These are phyloP conservation scores for Lotus japonicus DNA, from an alignment of 306 rosid genomes.

Conservation along the genomic window DNA sequence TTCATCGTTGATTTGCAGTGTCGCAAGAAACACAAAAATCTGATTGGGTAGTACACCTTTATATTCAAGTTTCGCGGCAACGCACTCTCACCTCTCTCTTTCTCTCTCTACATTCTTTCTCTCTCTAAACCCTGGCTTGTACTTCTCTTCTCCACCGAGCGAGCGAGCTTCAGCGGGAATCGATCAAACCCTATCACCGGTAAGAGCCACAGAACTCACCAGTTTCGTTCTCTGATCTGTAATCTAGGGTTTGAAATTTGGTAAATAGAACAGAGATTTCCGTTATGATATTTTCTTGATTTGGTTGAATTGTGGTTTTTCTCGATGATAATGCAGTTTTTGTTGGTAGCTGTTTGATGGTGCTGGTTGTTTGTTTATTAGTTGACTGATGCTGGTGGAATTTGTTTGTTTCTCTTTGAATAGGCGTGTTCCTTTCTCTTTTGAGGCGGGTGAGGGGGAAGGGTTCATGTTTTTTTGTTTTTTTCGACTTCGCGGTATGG, in stretches of 20 bases:
- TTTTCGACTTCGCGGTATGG: neutral
- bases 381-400: neutral
- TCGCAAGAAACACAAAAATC: neutral
- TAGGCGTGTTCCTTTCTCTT: neutral
- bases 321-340: neutral
- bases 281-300: constrained; percentile 9
- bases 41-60: constrained; percentile 25
- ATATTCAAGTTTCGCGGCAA: constrained; percentile 94
- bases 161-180: neutral
- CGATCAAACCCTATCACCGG: constrained; percentile 37
- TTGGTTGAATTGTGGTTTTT: neutral
- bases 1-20: constrained; percentile 9
- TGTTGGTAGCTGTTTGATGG: neutral
- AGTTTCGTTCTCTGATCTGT: constrained; percentile 37
- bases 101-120: constrained; percentile 9
- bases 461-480: neutral
- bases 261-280: neutral
- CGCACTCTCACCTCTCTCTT: neutral
- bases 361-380: neutral
- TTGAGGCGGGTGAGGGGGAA: neutral
- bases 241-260: constrained; percentile 40
- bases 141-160: constrained; percentile 8
- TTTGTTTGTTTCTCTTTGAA: constrained; percentile 14
- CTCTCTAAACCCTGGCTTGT: constrained; percentile 20
- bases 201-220: constrained; percentile 6